Evolutionary conservation across 148 eudicot genomes (phyloP).

Genomic region (Limonium bicolor): DNA sequence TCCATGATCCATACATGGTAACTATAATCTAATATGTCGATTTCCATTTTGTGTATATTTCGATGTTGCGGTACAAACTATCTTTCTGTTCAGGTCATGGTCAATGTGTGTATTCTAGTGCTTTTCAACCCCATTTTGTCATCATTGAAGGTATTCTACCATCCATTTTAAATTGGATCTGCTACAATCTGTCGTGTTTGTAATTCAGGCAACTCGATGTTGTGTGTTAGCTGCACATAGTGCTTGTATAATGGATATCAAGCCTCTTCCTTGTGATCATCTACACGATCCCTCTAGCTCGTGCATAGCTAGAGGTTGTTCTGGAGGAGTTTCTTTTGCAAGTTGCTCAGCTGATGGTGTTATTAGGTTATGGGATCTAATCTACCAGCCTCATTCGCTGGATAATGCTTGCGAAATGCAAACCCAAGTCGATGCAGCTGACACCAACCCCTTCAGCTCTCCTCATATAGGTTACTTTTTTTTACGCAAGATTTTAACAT

Average conservation of each 20-base stretch:
- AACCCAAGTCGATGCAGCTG: background rate
- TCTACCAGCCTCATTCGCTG: conserved; percentile 11
- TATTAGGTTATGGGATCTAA: conserved; percentile 45
- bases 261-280: conserved; percentile 32
- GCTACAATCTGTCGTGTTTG: conserved; percentile 6
- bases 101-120: too few relatives aligned
- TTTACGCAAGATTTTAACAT: background rate
- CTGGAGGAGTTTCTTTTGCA: conserved; percentile 49
- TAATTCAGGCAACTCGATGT: conserved; percentile 35
- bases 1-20: conserved; percentile 31
- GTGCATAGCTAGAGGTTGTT: conserved; percentile 42
- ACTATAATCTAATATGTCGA: conserved; percentile 7
- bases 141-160: too few relatives aligned
- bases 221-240: conserved; percentile 42
- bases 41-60: background rate
- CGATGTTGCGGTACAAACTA: background rate
- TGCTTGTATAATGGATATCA: conserved; percentile 43
- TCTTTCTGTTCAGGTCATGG: too few relatives aligned
- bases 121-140: too few relatives aligned
- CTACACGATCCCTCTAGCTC: conserved; percentile 36
- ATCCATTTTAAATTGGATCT: too few relatives aligned
- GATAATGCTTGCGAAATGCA: conserved; percentile 2
- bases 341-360: conserved; percentile 53
- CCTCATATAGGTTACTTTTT: conserved; percentile 19
- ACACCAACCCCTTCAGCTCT: conserved; percentile 9